Evolutionary conservation across 768 basidiomycete species (phyloP), one percentile per base, ranked within the genome.

Genomic region (Kwoniella shandongensis): DNA sequence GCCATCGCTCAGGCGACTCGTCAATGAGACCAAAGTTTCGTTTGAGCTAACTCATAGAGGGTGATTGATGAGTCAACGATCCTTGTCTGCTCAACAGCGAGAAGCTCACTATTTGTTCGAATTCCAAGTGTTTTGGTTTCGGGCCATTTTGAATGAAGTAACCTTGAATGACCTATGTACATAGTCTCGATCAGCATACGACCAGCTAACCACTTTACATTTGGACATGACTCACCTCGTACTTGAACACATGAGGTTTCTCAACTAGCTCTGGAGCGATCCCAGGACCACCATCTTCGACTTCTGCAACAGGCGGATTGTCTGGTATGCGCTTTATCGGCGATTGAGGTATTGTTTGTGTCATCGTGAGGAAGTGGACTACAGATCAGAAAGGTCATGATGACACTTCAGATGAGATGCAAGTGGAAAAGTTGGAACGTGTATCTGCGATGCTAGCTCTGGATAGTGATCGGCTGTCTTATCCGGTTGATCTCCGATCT

Each of bases 11-110:
- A 11, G 63, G 54, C 1, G 63, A 57, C 3, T 39, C 47, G 47
- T 74, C 72, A n/a, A 74, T 55, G 1, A 74, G 46, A 5, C 72
- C 72, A 38, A 74, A 74, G 29, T 61, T 58, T 3, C 57, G 32
- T 23, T 65, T 36, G 1, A 73, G 67, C 72, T 73, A 52, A 27
- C 7, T 25, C 6, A 22, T 22, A 6, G 23, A 36, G 32, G n/a
- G 1, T 39, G 25, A 23, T n/a, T n/a, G n/a, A n/a, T n/a, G n/a
- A n/a, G n/a, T n/a, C n/a, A n/a, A n/a, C n/a, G n/a, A n/a, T n/a
- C n/a, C n/a, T n/a, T n/a, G n/a, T n/a, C n/a, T n/a, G n/a, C n/a
- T n/a, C n/a, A n/a, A n/a, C n/a, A n/a, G n/a, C n/a, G n/a, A n/a
- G n/a, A n/a, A n/a, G n/a, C 66, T 51, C 38, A 67, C 69, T 51